Base-by-base conservation (phyloP, 441 rosid species). In the Flueggea neowawraea region DNA sequence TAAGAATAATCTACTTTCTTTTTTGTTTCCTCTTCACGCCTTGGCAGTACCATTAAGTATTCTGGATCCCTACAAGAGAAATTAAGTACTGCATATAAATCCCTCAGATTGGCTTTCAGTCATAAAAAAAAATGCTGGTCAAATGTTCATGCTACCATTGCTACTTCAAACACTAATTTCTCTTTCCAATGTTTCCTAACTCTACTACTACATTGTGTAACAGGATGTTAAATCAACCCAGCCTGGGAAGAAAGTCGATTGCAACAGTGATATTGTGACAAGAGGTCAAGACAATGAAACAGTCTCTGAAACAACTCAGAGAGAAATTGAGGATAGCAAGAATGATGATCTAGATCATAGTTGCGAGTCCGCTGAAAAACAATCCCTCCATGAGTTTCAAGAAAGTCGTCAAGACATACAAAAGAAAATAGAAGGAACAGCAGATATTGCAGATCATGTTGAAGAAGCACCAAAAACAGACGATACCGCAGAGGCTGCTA, bases 381-480 rank as follows among this genome's bases (percentile, higher is more conserved):
- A 54, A 14, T 56, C 55, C 58, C 41, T 36, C 41, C 56, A 15
- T 63, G 78, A 70, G 58, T 74, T 50, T 52, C 62, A 65, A 60
- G 75, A 71, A 62, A 62, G 17, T 52, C 70, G 62, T 55, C 53
- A 64, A 52, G 73, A 71, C 57, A 65, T 45, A 57, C 58, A 60
- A 66, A 78, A 78, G 62, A 61, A 72, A 65, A 54, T 28, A 41
- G 67, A 76, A 49, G 41, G 57, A 32, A 47, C 62, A 31, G 31
- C 48, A 33, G 72, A 68, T 62, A 28, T 58, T 52, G 74, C 68
- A 70, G 73, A 66, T n/a, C 49, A 59, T 28, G 64, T 36, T 28
- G 67, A 61, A 15, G 66, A 68, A 73, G 66, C 71, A 74, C 62
- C 67, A 57, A 61, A 62, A 16, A 73, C 16, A 56, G 78, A 79